Conservation (phyloP, 257 asterid species). For the Solanum dulcamara region DNA sequence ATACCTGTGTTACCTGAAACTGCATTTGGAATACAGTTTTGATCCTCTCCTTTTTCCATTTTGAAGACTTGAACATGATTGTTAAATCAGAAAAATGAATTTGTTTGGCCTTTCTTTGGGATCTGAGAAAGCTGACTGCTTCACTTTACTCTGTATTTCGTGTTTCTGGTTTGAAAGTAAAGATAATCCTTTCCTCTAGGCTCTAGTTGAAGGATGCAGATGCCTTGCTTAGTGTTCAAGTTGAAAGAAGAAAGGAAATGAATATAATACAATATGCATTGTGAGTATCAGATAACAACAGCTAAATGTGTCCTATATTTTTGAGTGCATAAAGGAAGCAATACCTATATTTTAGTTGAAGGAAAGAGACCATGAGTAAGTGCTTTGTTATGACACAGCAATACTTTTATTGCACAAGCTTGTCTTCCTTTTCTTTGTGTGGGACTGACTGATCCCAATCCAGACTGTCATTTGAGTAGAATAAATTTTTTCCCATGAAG, state of each 20-base stretch:
- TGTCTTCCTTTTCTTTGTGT: background rate
- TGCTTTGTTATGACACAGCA: background rate
- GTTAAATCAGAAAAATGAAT: background rate
- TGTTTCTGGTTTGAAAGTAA: background rate
- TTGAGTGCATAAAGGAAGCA: background rate
- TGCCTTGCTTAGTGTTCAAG: constrained; percentile 4
- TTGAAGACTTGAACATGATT: constrained; percentile 68
- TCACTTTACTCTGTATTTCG: background rate
- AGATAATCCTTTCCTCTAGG: background rate
- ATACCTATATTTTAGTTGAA: background rate
- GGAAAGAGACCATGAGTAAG: background rate
- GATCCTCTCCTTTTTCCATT: constrained; percentile 65
- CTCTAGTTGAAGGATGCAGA: constrained; percentile 2
- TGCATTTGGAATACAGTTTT: constrained; percentile 74
- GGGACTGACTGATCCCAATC: background rate
- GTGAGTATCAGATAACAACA: background rate
- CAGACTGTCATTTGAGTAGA: background rate
- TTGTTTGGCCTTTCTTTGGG: background rate
- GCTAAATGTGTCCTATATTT: background rate
- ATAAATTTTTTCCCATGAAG: background rate
- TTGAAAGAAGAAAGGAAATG: background rate
- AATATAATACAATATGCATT: background rate
- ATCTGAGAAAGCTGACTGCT: background rate
- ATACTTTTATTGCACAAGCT: background rate
- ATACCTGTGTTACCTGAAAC: constrained; percentile 84